These are phyloP conservation scores for Eucalyptus melliodora DNA, from an alignment of 345 rosid species.

Conservation along the genomic window DNA sequence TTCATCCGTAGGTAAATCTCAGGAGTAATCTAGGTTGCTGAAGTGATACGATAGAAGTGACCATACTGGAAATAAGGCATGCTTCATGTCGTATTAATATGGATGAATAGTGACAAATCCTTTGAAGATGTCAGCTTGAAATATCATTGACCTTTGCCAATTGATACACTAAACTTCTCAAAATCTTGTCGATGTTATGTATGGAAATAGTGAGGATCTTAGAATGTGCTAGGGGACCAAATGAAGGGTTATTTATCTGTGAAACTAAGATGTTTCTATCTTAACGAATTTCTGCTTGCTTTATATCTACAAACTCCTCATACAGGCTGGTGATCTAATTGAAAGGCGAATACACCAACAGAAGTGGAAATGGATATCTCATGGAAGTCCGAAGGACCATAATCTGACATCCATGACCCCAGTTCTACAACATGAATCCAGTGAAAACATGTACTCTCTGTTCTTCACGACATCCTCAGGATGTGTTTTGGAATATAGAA, in stretches of 20 bases:
- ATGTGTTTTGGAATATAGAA: constrained; percentile 28
- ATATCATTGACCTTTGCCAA: background rate
- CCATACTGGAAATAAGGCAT: background rate
- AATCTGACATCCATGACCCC: constrained; percentile 40
- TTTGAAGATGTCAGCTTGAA: background rate
- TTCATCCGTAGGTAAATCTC: background rate
- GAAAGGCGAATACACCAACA: constrained; percentile 43
- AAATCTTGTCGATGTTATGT: background rate
- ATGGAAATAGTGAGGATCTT: background rate
- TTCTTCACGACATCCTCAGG: constrained; percentile 44
- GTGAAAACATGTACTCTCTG: constrained; percentile 22
- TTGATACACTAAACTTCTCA: background rate
- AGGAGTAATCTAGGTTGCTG: background rate
- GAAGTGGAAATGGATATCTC: constrained; percentile 64
- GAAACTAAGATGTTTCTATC: background rate
- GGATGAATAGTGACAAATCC: background rate
- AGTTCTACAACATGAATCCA: constrained; percentile 28
- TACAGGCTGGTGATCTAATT: constrained; percentile 37
- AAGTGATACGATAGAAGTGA: background rate
- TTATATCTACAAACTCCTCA: background rate
- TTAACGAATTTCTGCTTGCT: background rate
- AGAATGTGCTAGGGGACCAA: background rate
- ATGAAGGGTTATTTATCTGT: background rate
- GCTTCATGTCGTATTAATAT: background rate
- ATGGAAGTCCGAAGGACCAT: constrained; percentile 43